A percentile compares a stretch with the other conserved stretches of the same genome.
Conservation (phyloP, 768 basidiomycete genomes). For the Phanerochaete carnosa region DNA sequence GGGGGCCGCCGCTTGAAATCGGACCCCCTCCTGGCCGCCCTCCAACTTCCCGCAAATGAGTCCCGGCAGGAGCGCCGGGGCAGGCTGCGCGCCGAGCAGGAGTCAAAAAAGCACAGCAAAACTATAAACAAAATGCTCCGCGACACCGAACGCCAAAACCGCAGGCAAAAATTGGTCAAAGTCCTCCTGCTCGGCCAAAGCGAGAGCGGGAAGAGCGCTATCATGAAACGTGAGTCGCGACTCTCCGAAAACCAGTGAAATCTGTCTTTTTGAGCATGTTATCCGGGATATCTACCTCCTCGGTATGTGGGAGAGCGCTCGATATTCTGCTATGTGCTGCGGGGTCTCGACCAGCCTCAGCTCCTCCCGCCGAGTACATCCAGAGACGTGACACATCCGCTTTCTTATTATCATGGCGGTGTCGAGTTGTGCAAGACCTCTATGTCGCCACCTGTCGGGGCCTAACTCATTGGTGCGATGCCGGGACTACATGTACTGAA, state of each 20-base stretch:
- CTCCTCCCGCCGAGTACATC: too few relatives aligned
- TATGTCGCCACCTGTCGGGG: not conserved
- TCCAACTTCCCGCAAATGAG: slow-evolving; percentile 72
- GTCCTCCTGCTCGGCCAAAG: slow-evolving; percentile 84
- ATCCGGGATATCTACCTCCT: too few relatives aligned
- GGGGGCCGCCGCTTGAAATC: slow-evolving; percentile 44
- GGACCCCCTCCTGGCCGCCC: slow-evolving; percentile 61
- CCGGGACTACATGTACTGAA: not conserved
- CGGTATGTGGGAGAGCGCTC: too few relatives aligned
- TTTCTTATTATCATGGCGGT: not conserved
- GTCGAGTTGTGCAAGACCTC: not conserved
- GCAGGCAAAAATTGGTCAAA: slow-evolving; percentile 61
- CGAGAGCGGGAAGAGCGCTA: slow-evolving; percentile 87
- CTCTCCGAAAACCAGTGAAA: not conserved
- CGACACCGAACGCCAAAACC: slow-evolving; percentile 60
- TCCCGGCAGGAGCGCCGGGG: slow-evolving; percentile 61
- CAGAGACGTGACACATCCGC: not conserved
- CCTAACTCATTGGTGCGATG: not conserved
- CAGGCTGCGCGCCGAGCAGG: slow-evolving; percentile 61
- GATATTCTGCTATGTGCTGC: too few relatives aligned
- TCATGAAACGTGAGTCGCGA: slow-evolving; percentile 73
- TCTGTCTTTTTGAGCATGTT: too few relatives aligned
- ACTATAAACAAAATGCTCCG: slow-evolving; percentile 78
- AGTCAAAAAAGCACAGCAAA: slow-evolving; percentile 73
- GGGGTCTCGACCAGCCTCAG: too few relatives aligned